Conservation (phyloP, 176 grass and related monocot genomes). For the Raddia guianensis region DNA sequence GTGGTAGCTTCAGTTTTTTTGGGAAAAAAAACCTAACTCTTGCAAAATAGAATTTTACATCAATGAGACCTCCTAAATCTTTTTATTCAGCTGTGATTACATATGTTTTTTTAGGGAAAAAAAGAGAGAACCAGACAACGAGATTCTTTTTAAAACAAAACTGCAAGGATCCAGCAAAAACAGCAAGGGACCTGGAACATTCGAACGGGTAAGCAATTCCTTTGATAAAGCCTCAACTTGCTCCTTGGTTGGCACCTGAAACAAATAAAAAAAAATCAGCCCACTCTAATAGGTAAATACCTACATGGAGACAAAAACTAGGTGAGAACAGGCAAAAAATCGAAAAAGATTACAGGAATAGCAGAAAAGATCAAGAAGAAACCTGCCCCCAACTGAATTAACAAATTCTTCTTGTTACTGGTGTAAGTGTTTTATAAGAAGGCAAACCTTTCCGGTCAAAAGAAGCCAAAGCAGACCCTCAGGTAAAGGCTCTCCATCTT, state of each 20-base stretch:
- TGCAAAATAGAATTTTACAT: background rate
- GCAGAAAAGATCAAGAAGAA: background rate
- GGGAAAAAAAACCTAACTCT: background rate
- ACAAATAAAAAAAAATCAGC: conserved; percentile 27
- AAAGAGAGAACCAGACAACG: background rate
- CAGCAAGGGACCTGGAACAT: conserved; percentile 68
- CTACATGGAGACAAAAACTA: background rate
- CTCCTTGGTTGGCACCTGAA: conserved; percentile 87
- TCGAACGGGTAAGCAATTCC: conserved; percentile 72
- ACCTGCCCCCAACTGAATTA: background rate
- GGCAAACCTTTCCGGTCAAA: conserved; percentile 90
- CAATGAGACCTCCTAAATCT: conserved; percentile 11
- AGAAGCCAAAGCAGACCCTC: conserved; percentile 99
- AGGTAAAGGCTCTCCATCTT: conserved; percentile 88
- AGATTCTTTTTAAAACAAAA: background rate
- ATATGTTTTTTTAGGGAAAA: background rate
- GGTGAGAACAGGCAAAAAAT: background rate
- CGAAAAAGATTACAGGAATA: background rate
- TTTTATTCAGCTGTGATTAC: conserved; percentile 3
- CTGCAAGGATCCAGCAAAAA: conserved; percentile 5
- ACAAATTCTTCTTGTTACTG: conserved; percentile 10
- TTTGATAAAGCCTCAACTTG: conserved; percentile 81
- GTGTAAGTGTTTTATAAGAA: background rate
- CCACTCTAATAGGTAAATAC: conserved; percentile 5
- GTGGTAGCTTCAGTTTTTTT: background rate